phyloP scores from a whole-genome alignment of 768 basidiomycete species.

The Leccinum variicolor region DNA sequence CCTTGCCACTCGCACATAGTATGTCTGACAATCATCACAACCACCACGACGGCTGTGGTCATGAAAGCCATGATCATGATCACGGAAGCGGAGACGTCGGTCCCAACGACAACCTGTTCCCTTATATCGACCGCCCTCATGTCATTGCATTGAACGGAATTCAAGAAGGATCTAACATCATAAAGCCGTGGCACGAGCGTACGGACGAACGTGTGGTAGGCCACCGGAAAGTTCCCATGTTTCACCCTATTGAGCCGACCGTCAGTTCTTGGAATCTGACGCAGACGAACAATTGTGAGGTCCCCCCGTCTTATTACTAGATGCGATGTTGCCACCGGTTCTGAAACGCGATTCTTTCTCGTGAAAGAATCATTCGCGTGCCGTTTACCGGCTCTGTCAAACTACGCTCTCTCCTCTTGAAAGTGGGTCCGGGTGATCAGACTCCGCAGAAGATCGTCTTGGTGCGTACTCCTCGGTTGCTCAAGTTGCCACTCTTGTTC shows the following conservation, averaged over 20 bases:
- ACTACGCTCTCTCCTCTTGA: constrained; percentile 76
- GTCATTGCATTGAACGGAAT: constrained; percentile 75
- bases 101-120: constrained; percentile 68
- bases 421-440: constrained; percentile 76
- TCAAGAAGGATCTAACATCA: constrained; percentile 50
- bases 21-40: constrained; percentile 37
- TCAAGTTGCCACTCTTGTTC: not conserved
- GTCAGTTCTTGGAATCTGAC: constrained; percentile 83
- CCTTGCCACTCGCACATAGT: not conserved
- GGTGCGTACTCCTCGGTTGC: constrained; percentile 42
- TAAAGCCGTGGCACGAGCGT: constrained; percentile 87
- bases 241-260: constrained; percentile 3
- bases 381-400: constrained; percentile 89
- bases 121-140: constrained; percentile 74
- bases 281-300: constrained; percentile 85
- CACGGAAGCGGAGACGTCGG: constrained; percentile 47
- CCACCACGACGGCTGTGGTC: constrained; percentile 48
- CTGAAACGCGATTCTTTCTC: constrained; percentile 5
- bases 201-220: constrained; percentile 66
- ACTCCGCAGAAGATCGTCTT: constrained; percentile 71
- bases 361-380: constrained; percentile 69
- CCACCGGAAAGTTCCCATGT: not conserved
- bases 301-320: not conserved
- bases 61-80: constrained; percentile 59
- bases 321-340: not conserved